phyloP scores from a whole-genome alignment of 2,329 filamentous ascomycete species.

The Aureobasidium melanogenum region DNA sequence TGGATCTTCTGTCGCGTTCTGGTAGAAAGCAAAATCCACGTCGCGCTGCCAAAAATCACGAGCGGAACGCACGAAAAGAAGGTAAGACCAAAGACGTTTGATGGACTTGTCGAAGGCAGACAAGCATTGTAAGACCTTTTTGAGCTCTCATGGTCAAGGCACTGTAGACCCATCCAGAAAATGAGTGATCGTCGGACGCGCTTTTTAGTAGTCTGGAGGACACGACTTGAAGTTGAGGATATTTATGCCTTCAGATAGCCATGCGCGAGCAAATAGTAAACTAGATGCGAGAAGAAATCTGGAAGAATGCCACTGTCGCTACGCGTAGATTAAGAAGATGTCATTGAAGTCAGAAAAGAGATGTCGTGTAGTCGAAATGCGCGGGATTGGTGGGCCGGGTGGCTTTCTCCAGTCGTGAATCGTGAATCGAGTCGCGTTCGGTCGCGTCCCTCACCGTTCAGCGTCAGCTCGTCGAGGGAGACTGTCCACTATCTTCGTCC shows the following conservation, averaged over 20 bases:
- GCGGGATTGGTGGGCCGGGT: neutral
- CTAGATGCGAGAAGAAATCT: neutral
- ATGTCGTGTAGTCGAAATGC: neutral
- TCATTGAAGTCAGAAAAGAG: neutral
- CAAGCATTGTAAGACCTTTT: neutral
- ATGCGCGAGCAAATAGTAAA: neutral
- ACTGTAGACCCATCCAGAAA: neutral
- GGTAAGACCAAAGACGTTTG: too few relatives aligned
- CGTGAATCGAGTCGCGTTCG: neutral
- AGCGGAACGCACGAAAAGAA: too few relatives aligned
- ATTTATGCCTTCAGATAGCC: neutral
- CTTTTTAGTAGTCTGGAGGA: neutral
- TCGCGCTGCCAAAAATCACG: neutral
- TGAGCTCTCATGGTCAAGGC: neutral
- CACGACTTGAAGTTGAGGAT: neutral
- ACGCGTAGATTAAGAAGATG: neutral
- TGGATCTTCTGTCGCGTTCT: neutral
- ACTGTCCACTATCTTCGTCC: neutral
- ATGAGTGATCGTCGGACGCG: neutral
- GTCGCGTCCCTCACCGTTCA: neutral
- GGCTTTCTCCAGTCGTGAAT: conserved; percentile 1
- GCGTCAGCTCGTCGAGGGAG: neutral
- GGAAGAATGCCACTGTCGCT: neutral
- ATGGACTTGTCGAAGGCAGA: neutral
- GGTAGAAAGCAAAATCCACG: neutral